Base-by-base conservation (phyloP, 139 green algal genomes). In the Chlorella sp. region DNA sequence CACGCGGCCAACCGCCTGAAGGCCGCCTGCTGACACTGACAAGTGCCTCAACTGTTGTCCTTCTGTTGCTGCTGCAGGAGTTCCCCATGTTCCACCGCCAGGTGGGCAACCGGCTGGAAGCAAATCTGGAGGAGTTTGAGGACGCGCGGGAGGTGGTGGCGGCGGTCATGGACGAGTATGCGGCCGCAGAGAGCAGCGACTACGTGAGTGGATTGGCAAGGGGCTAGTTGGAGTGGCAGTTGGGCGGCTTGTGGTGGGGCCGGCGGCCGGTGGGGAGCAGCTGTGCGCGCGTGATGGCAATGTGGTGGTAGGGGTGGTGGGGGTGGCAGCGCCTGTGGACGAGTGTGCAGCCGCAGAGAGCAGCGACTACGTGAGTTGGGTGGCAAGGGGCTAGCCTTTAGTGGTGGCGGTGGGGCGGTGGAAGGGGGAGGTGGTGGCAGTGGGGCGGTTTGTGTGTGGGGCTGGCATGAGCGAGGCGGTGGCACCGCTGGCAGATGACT, bases 311-410 rank as follows among this genome's bases (percentile, higher is more conserved):
- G n/a, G n/a, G n/a, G n/a, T n/a, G 2, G 98, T 99, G 83, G 93
- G 98, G 60, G 95, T 99, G 48, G 66, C 92, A n/a, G 91, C 92
- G 1, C 91, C 99, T 21, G 89, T 83, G 5, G 93, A 94, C 16
- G 97, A 99, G 92, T 99, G 99, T 91, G 94, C 96, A 39, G 96
- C 96, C 0, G 98, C 96, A 89, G 97, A 99, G 92, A 92, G 89
- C 18, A 87, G 93, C 19, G 96, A 99, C 90, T 99, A 98, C 88
- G 94, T 98, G 86, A 95, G 92, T 85, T 61, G 42, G 21, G 3
- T 14, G 71, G 11, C 53, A n/a, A n/a, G n/a, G n/a, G n/a, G n/a
- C n/a, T n/a, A n/a, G n/a, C n/a, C n/a, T n/a, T n/a, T n/a, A n/a
- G n/a, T n/a, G n/a, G n/a, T n/a, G n/a, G n/a, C n/a, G n/a, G n/a